Base-by-base conservation (phyloP, 2,329 filamentous ascomycete genomes). In the Nemania bipapillata region DNA sequence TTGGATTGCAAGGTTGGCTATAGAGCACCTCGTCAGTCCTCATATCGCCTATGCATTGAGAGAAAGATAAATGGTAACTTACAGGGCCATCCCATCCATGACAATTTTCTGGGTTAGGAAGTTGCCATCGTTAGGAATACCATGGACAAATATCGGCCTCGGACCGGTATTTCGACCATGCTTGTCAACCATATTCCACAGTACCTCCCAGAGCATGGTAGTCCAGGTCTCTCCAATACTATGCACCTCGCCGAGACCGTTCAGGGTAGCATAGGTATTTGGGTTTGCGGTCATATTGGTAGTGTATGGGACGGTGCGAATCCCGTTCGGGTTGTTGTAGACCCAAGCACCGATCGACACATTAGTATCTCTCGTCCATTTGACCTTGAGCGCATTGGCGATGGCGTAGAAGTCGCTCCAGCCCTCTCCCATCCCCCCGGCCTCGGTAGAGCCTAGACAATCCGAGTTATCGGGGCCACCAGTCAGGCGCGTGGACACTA, bases 401-500 rank as follows among this genome's bases (percentile, higher is more conserved):
- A 83, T 84, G 9, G 83, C 83, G 74, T 81, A 82, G 76, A 85
- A 84, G 71, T 86, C 84, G 49, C 81, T 78, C 83, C 83, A 86
- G 57, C 84, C 84, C 70, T 86, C 84, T 12, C 83, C 83, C 83
- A 86, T 84, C 32, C 83, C 83, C 11, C 82, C 82, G 2, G 81
- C 77, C 70, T 86, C 83, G 47, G 73, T 73, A 1, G 69, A 74
- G 60, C 70, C 74, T 54, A 86, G 77, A 73, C 85, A 87, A 63
- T 78, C 79, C 2, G 80, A 77, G 80, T 88, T 89, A 40, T 80
- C 79, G 0, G 87, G 86, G 0, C 87, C 87, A 47, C 87, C 87
- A 0, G 87, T 89, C 30, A 89, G 81, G 53, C 87, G 86, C 75
- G 80, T 88, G 9, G 86, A 87, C 5, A 89, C 74, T 75, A 12